Evolutionary conservation across 768 basidiomycete genomes (phyloP), one percentile per base, ranked within the genome.

Genomic region (Phlebiopsis flavidoalba): DNA sequence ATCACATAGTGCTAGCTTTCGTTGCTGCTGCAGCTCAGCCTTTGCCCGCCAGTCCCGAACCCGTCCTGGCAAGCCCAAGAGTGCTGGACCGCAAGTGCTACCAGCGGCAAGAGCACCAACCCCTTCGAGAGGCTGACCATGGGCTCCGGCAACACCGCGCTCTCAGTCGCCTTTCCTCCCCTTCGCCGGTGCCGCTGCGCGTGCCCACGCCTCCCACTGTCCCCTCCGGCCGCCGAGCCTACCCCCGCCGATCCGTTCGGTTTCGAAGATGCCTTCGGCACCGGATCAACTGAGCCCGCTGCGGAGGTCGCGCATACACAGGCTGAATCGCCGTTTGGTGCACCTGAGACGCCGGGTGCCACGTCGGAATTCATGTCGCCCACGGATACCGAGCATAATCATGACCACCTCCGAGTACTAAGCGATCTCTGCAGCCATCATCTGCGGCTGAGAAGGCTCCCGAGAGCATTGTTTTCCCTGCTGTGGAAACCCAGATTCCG

Each of bases 21-120:
- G 4, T 79, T 86, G n/a, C n/a, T 64, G 89, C 93, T 49, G 84
- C 87, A 17, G 76, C 82, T n/a, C 84, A 90, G 12, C 84, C 89
- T 1, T 77, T 93, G 24, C 92, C 93, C 7, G 69, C 75, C 21
- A 86, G 90, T 0, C 92, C 93, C 43, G 84, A 87, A 17, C 62
- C 63, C 4, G 56, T 62, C 47, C 65, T 80, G 7, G 77, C 79
- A 1, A 83, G 79, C 52, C 82, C 86, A 4, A 24, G n/a, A n/a
- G n/a, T n/a, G n/a, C n/a, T n/a, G n/a, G n/a, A n/a, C n/a, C n/a
- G n/a, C 37, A 8, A 55, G 54, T 6, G 72, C 77, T 8, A 66
- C 75, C 40, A 80, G 84, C 22, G 73, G 76, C n/a, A 91, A 91
- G 77, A 94, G 91, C 67, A 96, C 89, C 68, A 98, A 98, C 71